Base-by-base conservation (phyloP, 129 eudicot species). In the Heracleum sosnowskyi region DNA sequence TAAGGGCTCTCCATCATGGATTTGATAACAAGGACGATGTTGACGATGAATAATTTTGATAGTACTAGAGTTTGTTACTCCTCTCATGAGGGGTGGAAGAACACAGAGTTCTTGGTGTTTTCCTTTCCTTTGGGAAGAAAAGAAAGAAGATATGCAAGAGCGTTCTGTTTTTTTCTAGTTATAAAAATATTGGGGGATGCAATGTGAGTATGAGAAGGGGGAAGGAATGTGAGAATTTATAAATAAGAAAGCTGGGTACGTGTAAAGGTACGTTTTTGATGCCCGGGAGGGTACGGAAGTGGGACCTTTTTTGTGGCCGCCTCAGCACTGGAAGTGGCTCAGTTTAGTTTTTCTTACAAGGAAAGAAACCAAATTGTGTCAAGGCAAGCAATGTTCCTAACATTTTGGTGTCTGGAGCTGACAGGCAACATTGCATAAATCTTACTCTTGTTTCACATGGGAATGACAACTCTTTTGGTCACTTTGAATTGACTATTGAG, bases 21-120 rank as follows among this genome's bases (percentile, higher is more conserved):
- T 44, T 72, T 5, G 55, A 41, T 37, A 3, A 69, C 13, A 7
- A 36, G 4, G 16, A 4, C 17, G 35, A 40, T 12, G 0, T 1
- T 8, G 46, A 71, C 0, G 3, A 57, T 20, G 9, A 12, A 18
- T 28, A 0, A 2, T 44, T 44, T 31, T 74, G 20, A 3, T 24
- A n/a, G 2, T 16, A 39, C 40, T 33, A 4, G 46, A 75, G 17
- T 20, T 40, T 74, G 40, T 77, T 47, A 11, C 80, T 86, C 79
- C 88, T 82, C 86, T 88, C 92, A 88, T 88, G 85, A 73, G 82
- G 69, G 79, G 87, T 45, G 83, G 72, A 79, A 74, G n/a, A 74
- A 75, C 35, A 51, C 42, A 39, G 74, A 28, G 40, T 31, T 68
- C 70, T 68, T 18, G 40, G 5, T 69, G 55, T 22, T 40, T 24